Percentiles rank a stretch among this genome's conserved stretches.
Conservation (phyloP, 768 basidiomycete species). For the Pleurotus eryngii region DNA sequence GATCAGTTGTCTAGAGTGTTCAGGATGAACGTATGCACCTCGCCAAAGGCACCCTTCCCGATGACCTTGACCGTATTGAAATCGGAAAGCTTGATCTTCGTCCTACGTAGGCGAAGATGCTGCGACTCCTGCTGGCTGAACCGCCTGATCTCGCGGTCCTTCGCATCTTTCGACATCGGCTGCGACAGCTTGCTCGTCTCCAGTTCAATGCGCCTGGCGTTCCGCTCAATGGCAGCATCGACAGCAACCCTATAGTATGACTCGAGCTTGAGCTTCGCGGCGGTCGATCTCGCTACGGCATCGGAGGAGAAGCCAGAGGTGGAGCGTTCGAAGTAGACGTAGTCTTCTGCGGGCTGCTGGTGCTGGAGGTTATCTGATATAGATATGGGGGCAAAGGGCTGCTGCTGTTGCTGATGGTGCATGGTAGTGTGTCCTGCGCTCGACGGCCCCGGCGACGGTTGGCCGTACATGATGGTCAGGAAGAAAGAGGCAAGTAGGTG, state of each 20-base stretch:
- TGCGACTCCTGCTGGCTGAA: slow-evolving; percentile 86
- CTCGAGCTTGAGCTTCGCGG: slow-evolving; percentile 94
- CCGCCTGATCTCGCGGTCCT: slow-evolving; percentile 84
- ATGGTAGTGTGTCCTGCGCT: slow-evolving; percentile 25
- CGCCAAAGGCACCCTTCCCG: slow-evolving; percentile 97
- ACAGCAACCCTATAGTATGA: slow-evolving; percentile 98
- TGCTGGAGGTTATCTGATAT: slow-evolving; percentile 27
- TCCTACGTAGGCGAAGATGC: slow-evolving; percentile 87
- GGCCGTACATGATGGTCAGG: slow-evolving; percentile 27
- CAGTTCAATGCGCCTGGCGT: slow-evolving; percentile 90
- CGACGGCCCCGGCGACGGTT: slow-evolving; percentile 35
- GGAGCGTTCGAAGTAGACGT: slow-evolving; percentile 94
- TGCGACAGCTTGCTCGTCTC: slow-evolving; percentile 77
- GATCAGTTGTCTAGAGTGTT: not conserved
- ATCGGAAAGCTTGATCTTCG: slow-evolving; percentile 89
- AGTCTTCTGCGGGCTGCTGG: slow-evolving; percentile 41
- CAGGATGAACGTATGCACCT: slow-evolving; percentile 46
- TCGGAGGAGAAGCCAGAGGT: slow-evolving; percentile 80
- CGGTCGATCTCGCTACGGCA: slow-evolving; percentile 85
- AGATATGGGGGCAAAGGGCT: slow-evolving; percentile 25
- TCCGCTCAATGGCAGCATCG: slow-evolving; percentile 93
- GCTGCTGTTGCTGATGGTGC: slow-evolving; percentile 29
- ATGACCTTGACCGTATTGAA: slow-evolving; percentile 98
- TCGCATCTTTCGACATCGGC: slow-evolving; percentile 71
- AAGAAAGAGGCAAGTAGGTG: slow-evolving; percentile 10